These are phyloP conservation scores for Tremella fuciformis DNA, from an alignment of 768 basidiomycete genomes.

Conservation along the genomic window DNA sequence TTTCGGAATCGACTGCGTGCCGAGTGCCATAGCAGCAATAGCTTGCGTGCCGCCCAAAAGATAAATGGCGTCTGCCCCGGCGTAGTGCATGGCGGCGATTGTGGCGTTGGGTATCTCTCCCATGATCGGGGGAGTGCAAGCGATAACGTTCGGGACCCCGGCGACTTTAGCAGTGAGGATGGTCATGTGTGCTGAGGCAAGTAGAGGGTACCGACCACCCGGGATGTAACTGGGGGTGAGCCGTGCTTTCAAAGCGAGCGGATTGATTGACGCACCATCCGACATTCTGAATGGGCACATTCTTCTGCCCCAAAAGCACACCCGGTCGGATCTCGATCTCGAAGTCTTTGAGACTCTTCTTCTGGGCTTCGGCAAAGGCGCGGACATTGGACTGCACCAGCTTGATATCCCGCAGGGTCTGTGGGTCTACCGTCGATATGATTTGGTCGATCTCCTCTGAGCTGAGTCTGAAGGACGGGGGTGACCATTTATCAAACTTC, in stretches of 20 bases:
- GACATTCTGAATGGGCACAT: constrained; percentile 17
- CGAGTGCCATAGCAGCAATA: constrained; percentile 26
- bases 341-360: constrained; percentile 21
- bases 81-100: constrained; percentile 24
- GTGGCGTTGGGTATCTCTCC: constrained; percentile 22
- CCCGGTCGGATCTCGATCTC: constrained; percentile 25
- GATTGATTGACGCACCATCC: constrained; percentile 13
- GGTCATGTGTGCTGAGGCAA: constrained; percentile 27
- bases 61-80: constrained; percentile 24
- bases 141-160: constrained; percentile 21
- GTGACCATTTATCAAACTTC: constrained; percentile 24
- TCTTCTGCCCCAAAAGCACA: constrained; percentile 14
- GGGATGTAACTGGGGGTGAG: constrained; percentile 19
- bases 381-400: constrained; percentile 24
- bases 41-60: constrained; percentile 25
- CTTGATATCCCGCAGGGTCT: constrained; percentile 23
- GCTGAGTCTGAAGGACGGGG: constrained; percentile 12
- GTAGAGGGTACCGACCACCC: constrained; percentile 24
- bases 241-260: background rate
- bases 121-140: constrained; percentile 25
- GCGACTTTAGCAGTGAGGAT: constrained; percentile 20
- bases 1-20: constrained; percentile 21
- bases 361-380: constrained; percentile 21
- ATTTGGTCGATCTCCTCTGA: constrained; percentile 14
- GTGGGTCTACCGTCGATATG: constrained; percentile 17